Conservation (phyloP, 2,329 filamentous ascomycete genomes). For the Dactylellina leptospora region DNA sequence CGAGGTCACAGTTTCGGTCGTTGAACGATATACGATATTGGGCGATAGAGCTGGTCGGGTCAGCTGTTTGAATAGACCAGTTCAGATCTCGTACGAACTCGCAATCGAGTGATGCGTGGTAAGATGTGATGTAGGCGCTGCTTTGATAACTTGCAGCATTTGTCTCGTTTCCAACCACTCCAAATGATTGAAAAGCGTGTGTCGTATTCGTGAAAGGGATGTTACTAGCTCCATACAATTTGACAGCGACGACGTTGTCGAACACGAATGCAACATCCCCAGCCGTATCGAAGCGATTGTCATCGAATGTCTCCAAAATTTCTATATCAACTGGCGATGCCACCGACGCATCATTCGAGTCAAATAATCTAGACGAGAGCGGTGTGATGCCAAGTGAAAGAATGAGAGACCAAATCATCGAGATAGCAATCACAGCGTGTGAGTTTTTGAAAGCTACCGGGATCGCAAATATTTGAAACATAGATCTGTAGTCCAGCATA, state of each 20-base stretch:
- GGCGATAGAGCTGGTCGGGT: background rate
- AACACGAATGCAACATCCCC: slow-evolving; percentile 4
- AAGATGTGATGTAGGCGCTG: slow-evolving; percentile 6
- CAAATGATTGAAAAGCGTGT: slow-evolving; percentile 10
- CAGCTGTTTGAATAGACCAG: background rate
- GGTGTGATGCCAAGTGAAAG: slow-evolving; percentile 4
- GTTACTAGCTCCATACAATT: background rate
- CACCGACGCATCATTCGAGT: background rate
- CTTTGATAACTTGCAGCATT: background rate
- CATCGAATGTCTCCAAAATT: slow-evolving; percentile 3
- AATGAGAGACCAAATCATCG: slow-evolving; percentile 15
- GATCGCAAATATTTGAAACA: slow-evolving; percentile 15
- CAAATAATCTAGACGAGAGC: slow-evolving; percentile 12
- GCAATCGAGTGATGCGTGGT: slow-evolving; percentile 8
- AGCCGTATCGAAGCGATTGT: background rate
- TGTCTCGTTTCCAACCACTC: background rate
- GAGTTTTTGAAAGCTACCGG: slow-evolving; percentile 9
- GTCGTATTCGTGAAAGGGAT: slow-evolving; percentile 10
- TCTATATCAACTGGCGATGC: background rate
- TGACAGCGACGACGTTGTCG: background rate
- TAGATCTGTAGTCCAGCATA: slow-evolving; percentile 16
- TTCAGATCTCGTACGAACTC: background rate
- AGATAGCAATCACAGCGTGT: slow-evolving; percentile 5
- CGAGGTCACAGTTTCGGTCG: background rate
- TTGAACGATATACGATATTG: background rate